Conservation (phyloP, 108 stramenopile species). For the Nitzschia inconspicua region DNA sequence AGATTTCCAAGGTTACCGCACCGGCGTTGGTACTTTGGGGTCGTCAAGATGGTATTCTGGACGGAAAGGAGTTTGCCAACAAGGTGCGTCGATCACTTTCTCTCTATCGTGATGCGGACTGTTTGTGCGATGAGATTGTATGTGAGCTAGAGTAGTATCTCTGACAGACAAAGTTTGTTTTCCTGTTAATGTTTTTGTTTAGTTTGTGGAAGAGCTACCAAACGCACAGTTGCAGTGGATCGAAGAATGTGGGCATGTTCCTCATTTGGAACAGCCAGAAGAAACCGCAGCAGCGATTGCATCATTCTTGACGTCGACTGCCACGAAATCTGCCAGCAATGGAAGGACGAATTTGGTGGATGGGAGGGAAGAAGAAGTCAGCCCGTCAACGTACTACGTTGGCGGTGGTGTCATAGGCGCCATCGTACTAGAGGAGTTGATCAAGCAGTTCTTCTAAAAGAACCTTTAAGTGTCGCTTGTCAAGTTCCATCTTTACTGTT, state of each 20-base stretch:
- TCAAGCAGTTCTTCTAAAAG: no score
- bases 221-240: constrained; percentile 77
- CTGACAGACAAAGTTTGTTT: no score
- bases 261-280: constrained; percentile 89
- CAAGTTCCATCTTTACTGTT: no score
- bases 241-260: constrained; percentile 93
- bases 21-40: constrained; percentile 90
- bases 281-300: constrained; percentile 70
- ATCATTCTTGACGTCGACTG: constrained; percentile 56
- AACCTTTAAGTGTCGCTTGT: no score
- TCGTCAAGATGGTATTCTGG: constrained; percentile 87
- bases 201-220: constrained; percentile 74
- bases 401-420: no score
- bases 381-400: no score
- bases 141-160: background rate
- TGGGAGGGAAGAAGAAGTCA: no score
- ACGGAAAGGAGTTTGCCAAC: constrained; percentile 72
- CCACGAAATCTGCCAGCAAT: no score
- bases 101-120: background rate
- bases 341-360: no score
- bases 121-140: background rate
- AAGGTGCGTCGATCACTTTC: constrained; percentile 22
- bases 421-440: no score
- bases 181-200: background rate
- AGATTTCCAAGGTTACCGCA: constrained; percentile 58